A percentile compares a stretch with the other conserved stretches of the same genome.
Evolutionary conservation across 768 basidiomycete species (phyloP).

Genomic region (Mrakia gelida): DNA sequence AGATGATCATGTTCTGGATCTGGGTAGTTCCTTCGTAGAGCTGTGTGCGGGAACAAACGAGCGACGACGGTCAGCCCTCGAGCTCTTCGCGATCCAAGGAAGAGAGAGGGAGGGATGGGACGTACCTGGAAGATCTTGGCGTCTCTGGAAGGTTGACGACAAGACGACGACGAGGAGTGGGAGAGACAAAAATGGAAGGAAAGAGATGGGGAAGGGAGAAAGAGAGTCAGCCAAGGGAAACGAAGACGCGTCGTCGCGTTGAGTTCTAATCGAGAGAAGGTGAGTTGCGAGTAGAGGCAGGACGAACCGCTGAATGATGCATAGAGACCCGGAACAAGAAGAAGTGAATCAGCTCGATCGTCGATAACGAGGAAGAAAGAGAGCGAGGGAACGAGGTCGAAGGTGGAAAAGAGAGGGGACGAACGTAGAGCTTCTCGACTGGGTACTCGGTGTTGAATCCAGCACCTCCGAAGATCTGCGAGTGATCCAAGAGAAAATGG

Average conservation of each 20-base stretch:
- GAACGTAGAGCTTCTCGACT: conserved; percentile 45
- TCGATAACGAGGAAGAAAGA: no score
- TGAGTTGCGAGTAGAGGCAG: no score
- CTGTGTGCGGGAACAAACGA: conserved; percentile 20
- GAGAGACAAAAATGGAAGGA: no score
- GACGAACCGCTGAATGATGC: no score
- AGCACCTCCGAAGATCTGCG: conserved; percentile 39
- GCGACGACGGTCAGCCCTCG: not conserved
- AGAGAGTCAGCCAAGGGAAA: not conserved
- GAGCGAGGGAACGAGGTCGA: not conserved
- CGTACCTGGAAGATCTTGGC: conserved; percentile 46
- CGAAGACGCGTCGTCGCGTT: no score
- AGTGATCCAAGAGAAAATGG: not conserved
- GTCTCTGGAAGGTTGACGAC: conserved; percentile 31
- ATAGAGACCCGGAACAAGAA: no score
- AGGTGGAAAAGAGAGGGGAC: conserved; percentile 12
- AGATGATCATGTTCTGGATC: conserved; percentile 41
- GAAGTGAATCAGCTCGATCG: no score
- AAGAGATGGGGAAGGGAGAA: not conserved
- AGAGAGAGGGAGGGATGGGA: not conserved
- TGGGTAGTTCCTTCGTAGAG: conserved; percentile 40
- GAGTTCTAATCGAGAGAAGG: no score
- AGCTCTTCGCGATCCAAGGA: conserved; percentile 14
- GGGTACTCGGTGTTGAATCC: conserved; percentile 47
- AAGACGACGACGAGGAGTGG: not conserved